Evolutionary conservation across 257 asterid genomes (phyloP).

Genomic region (Paraleonurus japonicus): DNA sequence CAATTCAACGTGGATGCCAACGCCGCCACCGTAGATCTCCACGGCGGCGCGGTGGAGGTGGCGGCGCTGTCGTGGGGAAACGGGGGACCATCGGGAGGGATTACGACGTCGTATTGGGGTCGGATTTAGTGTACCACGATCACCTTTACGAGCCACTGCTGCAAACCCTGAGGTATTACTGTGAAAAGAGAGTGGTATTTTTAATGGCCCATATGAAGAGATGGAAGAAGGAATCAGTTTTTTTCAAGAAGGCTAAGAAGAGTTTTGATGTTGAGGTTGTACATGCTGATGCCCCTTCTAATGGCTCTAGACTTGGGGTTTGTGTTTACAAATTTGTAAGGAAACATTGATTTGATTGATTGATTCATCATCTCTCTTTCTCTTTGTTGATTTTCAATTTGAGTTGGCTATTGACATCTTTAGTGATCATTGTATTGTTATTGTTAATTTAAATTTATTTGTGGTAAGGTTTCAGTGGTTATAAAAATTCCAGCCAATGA

Average conservation of each 20-base stretch:
- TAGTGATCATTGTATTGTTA: too few relatives aligned
- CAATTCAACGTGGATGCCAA: slow-evolving; percentile 63
- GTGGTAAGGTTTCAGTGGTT: too few relatives aligned
- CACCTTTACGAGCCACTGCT: slow-evolving; percentile 63
- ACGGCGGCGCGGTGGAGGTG: slow-evolving; percentile 48
- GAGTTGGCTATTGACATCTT: too few relatives aligned
- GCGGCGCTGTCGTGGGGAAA: slow-evolving; percentile 67
- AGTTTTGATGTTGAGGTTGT: slow-evolving; percentile 44
- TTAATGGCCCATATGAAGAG: slow-evolving; percentile 81
- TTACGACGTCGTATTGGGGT: slow-evolving; percentile 65
- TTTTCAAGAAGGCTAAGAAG: slow-evolving; percentile 67
- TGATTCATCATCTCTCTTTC: too few relatives aligned
- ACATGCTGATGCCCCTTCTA: slow-evolving; percentile 43
- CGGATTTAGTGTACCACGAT: slow-evolving; percentile 84
- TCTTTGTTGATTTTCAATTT: too few relatives aligned
- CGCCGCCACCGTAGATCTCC: slow-evolving; percentile 33
- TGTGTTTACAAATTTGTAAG: slow-evolving; percentile 45
- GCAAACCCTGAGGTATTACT: slow-evolving; percentile 45
- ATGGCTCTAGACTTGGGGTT: slow-evolving; percentile 61
- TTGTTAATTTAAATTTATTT: too few relatives aligned
- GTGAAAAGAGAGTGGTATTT: slow-evolving; percentile 43
- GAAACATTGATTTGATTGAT: too few relatives aligned
- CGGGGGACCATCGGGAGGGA: slow-evolving; percentile 45
- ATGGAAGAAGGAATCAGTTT: slow-evolving; percentile 71
- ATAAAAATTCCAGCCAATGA: too few relatives aligned